Base-by-base conservation (phyloP, 1,139 yeast genomes). In the Williopsis jadinii region DNA sequence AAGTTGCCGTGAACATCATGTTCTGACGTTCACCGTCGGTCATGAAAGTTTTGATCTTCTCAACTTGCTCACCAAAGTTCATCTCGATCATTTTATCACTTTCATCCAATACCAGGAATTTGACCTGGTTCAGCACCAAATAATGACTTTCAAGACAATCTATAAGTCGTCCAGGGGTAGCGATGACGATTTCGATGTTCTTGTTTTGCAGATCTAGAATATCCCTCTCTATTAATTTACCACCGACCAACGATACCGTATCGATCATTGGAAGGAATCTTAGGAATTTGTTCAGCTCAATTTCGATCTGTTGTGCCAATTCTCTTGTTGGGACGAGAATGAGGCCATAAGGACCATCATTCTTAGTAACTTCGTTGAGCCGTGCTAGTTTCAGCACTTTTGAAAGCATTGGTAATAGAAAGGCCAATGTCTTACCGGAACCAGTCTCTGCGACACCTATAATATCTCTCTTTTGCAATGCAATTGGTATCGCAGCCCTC, bases 401-500 rank as follows among this genome's bases (percentile, higher is more conserved):
- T 5, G 78, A 60, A 8, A 87, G 56, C 39, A 87, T 63, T 0
- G 98, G 97, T 2, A 90, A 63, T 27, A 85, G 64, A 61, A 83
- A 92, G 9, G 95, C 84, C 28, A 88, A 68, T 0, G 98, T 92
- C 59, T 92, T 92, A 56, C 97, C 98, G 0, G 95, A 85, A 24
- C 97, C 98, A 0, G 98, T 92, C 52, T 88, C 92, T 0, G 97
- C 97, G n/a, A 90, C 75, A 26, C 96, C 97, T 26, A 90, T 71
- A 5, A 87, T 70, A 59, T 92, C 97, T 34, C 73, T 60, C 4
- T 70, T 64, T 0, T 65, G 58, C 30, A 84, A 52, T 0, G 86
- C 85, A 36, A 84, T 68, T 0, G 97, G 97, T 11, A 90, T 77
- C 0, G 97, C 74, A 0, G 94, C 95, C 47, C 96, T 64, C 58